These are phyloP conservation scores for Daldinia sp. DNA, from an alignment of 2,329 filamentous ascomycete genomes.

Conservation along the genomic window DNA sequence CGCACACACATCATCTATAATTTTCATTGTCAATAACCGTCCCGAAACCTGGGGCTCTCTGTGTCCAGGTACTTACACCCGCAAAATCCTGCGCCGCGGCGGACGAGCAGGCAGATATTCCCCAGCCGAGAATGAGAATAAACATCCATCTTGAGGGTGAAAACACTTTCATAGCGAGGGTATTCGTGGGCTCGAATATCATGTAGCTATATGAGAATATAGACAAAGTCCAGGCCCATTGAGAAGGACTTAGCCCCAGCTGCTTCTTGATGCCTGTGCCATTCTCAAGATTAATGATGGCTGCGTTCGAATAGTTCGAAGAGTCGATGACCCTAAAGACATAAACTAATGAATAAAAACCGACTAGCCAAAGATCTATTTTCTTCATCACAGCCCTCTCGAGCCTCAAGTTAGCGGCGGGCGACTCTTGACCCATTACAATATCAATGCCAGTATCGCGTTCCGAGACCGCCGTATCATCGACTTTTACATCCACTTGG, in stretches of 20 bases:
- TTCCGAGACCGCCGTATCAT: conserved; percentile 11
- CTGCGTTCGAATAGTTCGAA: conserved; percentile 51
- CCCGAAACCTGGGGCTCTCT: neutral
- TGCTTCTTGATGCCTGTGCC: conserved; percentile 52
- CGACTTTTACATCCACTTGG: conserved; percentile 18
- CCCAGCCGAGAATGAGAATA: conserved; percentile 48
- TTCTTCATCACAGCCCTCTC: conserved; percentile 47
- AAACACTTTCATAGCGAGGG: conserved; percentile 49
- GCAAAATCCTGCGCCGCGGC: conserved; percentile 48
- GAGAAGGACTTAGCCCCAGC: conserved; percentile 44
- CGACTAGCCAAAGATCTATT: conserved; percentile 47
- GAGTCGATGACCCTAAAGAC: conserved; percentile 52
- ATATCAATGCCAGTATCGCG: neutral
- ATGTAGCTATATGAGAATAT: conserved; percentile 53
- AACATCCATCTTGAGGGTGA: conserved; percentile 50
- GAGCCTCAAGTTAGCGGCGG: conserved; percentile 29
- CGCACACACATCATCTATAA: conserved; percentile 48
- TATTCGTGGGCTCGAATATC: conserved; percentile 51
- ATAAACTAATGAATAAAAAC: conserved; percentile 50
- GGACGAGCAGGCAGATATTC: conserved; percentile 48
- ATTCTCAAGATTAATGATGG: conserved; percentile 52
- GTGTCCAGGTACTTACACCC: conserved; percentile 33
- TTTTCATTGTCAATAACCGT: neutral
- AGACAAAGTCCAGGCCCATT: conserved; percentile 52
- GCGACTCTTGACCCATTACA: conserved; percentile 1